Evolutionary conservation across 192 early-diverging fungal genomes (phyloP).

Genomic region (Coemansia asiatica): DNA sequence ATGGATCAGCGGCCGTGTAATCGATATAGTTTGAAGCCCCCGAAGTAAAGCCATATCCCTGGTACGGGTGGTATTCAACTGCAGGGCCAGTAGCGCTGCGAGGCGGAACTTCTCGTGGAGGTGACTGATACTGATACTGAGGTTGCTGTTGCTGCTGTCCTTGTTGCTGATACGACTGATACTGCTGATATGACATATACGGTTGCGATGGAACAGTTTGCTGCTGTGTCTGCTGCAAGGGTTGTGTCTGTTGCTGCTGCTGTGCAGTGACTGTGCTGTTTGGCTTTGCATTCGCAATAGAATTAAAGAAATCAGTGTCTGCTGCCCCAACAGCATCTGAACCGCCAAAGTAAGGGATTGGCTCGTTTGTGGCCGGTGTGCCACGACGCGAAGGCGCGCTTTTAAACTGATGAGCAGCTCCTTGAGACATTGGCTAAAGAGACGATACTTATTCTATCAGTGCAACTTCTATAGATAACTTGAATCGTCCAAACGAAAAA

Average conservation of each 20-base stretch:
- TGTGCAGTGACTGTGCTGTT: neutral
- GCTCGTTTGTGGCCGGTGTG: constrained; percentile 43
- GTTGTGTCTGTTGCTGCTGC: neutral
- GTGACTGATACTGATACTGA: constrained; percentile 5
- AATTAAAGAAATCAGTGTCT: constrained; percentile 21
- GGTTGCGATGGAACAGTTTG: constrained; percentile 11
- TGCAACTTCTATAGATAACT: too few species aligned
- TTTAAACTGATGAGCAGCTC: neutral
- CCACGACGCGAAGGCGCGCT: constrained; percentile 43
- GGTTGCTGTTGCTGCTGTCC: too few species aligned
- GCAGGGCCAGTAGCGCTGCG: constrained; percentile 51
- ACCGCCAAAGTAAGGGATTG: constrained; percentile 46
- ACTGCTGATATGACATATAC: constrained; percentile 6
- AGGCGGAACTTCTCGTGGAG: constrained; percentile 32
- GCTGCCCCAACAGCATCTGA: neutral
- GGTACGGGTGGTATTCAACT: constrained; percentile 26
- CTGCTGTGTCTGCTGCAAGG: neutral
- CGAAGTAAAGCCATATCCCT: constrained; percentile 16
- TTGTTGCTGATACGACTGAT: too few species aligned
- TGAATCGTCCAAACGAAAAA: too few species aligned
- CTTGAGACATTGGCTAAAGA: constrained; percentile 18
- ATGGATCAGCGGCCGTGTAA: constrained; percentile 13
- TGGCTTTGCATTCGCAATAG: constrained; percentile 7
- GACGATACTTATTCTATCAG: too few species aligned
- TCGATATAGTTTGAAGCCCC: neutral